These are phyloP conservation scores for Podospora sp. DNA, from an alignment of 495 filamentous ascomycete species.

Conservation along the genomic window DNA sequence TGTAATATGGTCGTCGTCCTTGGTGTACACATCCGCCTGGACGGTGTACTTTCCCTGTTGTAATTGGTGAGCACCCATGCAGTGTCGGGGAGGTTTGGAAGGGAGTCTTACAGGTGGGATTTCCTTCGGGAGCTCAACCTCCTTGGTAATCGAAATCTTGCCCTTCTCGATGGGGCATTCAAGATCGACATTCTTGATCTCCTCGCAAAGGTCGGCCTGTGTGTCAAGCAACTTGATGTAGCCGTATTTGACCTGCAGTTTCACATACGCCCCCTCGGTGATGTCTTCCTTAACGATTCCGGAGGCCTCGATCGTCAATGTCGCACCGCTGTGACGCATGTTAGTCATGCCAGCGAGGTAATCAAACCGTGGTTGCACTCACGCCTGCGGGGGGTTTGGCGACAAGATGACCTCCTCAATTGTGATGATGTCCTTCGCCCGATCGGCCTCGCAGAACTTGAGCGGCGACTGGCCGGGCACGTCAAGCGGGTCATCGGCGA, in stretches of 20 bases:
- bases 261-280: conserved; percentile 74
- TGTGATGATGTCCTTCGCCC: conserved; percentile 62
- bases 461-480: conserved; percentile 80
- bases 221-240: conserved; percentile 85
- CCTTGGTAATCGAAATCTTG: conserved; percentile 69
- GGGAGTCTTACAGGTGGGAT: conserved; percentile 79
- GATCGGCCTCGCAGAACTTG: conserved; percentile 67
- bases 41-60: conserved; percentile 86
- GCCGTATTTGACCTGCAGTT: conserved; percentile 88
- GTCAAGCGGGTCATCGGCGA: conserved; percentile 41
- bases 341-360: conserved; percentile 14
- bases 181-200: conserved; percentile 83
- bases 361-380: conserved; percentile 43
- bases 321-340: conserved; percentile 62
- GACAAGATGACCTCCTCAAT: conserved; percentile 78
- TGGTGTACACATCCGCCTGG: conserved; percentile 76
- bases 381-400: conserved; percentile 89
- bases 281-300: conserved; percentile 71
- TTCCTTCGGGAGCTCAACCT: conserved; percentile 80
- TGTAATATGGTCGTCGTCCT: conserved; percentile 70
- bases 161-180: conserved; percentile 85
- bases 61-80: background rate
- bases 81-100: background rate
- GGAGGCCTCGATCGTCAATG: conserved; percentile 75
- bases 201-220: conserved; percentile 79